Percentiles rank a stretch among this genome's conserved stretches.
Evolutionary conservation across 2,329 filamentous ascomycete species (phyloP).

Genomic region (Arachnopeziza araneosa): DNA sequence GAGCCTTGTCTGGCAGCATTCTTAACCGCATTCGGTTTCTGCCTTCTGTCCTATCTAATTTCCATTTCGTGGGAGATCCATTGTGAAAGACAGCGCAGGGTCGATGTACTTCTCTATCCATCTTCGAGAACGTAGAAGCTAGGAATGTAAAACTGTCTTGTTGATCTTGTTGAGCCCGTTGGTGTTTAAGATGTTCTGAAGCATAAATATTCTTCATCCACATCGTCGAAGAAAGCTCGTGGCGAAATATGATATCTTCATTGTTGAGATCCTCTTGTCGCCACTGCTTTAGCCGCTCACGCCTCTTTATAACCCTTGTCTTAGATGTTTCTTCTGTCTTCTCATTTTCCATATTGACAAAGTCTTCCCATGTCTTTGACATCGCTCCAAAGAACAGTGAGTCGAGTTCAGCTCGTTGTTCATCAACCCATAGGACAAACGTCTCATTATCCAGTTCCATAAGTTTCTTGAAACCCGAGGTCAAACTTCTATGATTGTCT

Average conservation of each 20-base stretch:
- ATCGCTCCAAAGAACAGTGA: slow-evolving; percentile 75
- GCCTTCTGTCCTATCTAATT: slow-evolving; percentile 90
- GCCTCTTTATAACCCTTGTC: slow-evolving; percentile 64
- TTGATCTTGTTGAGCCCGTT: slow-evolving; percentile 83
- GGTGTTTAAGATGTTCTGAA: slow-evolving; percentile 87
- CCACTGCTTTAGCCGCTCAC: slow-evolving; percentile 80
- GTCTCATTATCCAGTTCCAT: slow-evolving; percentile 84
- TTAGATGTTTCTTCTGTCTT: slow-evolving; percentile 72
- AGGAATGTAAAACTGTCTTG: slow-evolving; percentile 83
- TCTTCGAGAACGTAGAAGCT: slow-evolving; percentile 66
- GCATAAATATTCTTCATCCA: slow-evolving; percentile 96
- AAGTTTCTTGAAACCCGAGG: slow-evolving; percentile 73
- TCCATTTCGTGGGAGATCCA: slow-evolving; percentile 64
- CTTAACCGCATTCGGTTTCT: slow-evolving; percentile 91
- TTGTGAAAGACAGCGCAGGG: slow-evolving; percentile 77
- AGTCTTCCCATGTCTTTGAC: slow-evolving; percentile 81
- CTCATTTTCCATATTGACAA: slow-evolving; percentile 75
- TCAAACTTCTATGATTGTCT: slow-evolving; percentile 65
- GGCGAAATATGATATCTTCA: slow-evolving; percentile 70
- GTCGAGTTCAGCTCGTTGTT: slow-evolving; percentile 73
- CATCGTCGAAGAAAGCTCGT: slow-evolving; percentile 78
- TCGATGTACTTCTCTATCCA: slow-evolving; percentile 71
- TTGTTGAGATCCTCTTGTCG: slow-evolving; percentile 60
- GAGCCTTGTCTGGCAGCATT: slow-evolving; percentile 70
- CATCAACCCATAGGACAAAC: slow-evolving; percentile 83